Evolutionary conservation across 169 alveolate genomes (phyloP).

Genomic region (Perkinsus olseni): DNA sequence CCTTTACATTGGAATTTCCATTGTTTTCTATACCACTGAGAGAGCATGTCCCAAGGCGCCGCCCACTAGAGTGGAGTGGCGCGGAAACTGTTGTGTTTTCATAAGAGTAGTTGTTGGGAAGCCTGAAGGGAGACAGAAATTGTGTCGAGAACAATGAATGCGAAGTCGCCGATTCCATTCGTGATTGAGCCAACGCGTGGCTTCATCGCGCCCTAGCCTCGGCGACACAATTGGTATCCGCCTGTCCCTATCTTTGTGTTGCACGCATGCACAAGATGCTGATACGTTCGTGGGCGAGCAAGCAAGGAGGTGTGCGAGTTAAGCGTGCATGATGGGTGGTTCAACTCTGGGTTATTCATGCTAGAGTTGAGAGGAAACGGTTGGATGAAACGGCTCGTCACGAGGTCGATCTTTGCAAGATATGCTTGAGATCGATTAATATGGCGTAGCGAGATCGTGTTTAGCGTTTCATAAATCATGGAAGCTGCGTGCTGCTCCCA

Average conservation of each 20-base stretch:
- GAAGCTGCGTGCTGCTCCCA: not conserved
- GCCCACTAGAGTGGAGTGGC: not conserved
- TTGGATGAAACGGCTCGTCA: not conserved
- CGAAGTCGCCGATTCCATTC: not conserved
- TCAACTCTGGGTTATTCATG: not conserved
- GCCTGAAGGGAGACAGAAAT: not conserved
- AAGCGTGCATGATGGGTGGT: not conserved
- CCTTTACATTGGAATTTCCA: not conserved
- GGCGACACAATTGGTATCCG: not conserved
- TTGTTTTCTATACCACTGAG: not conserved
- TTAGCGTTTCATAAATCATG: not conserved
- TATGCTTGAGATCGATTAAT: not conserved
- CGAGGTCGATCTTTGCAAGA: not conserved
- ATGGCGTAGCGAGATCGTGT: not conserved
- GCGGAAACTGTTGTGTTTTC: not conserved
- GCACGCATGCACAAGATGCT: not conserved
- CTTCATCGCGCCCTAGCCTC: not conserved
- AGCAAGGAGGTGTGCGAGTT: not conserved
- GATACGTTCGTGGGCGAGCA: not conserved
- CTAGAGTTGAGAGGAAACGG: not conserved
- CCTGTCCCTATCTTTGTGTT: not conserved
- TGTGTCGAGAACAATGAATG: not conserved
- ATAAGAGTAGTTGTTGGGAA: not conserved
- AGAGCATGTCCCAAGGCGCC: not conserved
- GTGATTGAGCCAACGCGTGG: not conserved